Evolutionary conservation across 2,329 filamentous ascomycete genomes (phyloP).

Genomic region (Penicillium psychrosexuale): DNA sequence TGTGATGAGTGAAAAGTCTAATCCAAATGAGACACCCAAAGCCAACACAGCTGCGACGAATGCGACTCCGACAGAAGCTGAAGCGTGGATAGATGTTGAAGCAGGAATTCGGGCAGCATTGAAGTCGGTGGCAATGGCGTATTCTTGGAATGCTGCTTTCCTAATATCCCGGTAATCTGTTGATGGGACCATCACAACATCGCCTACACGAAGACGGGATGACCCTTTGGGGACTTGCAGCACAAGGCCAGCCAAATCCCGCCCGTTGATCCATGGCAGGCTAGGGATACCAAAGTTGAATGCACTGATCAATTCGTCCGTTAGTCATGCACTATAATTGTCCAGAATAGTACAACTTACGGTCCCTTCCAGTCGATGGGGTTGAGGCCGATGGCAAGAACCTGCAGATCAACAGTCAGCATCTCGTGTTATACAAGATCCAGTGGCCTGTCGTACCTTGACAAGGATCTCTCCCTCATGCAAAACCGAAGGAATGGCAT

Average conservation of each 20-base stretch:
- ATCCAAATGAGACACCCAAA: conserved; percentile 66
- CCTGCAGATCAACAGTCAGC: conserved; percentile 24
- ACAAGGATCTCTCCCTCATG: conserved; percentile 58
- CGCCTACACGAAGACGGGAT: conserved; percentile 55
- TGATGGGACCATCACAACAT: conserved; percentile 62
- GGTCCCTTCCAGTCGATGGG: conserved; percentile 75
- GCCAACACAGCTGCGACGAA: conserved; percentile 67
- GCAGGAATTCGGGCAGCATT: conserved; percentile 63
- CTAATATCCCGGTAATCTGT: conserved; percentile 71
- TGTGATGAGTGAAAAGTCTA: conserved; percentile 54
- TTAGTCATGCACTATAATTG: neutral
- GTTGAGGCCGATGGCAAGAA: conserved; percentile 66
- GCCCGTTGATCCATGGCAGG: conserved; percentile 66
- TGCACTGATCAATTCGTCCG: conserved; percentile 47
- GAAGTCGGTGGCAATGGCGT: conserved; percentile 61
- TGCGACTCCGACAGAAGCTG: conserved; percentile 65
- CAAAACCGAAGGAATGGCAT: conserved; percentile 48
- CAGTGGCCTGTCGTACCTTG: conserved; percentile 37
- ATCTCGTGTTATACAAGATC: neutral
- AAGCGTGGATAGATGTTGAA: conserved; percentile 52
- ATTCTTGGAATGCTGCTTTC: conserved; percentile 70
- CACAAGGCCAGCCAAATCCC: conserved; percentile 66
- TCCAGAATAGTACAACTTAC: conserved; percentile 45
- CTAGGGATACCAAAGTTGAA: conserved; percentile 67
- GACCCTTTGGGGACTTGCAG: conserved; percentile 45